phyloP scores from a whole-genome alignment of 768 basidiomycete species.

The Leccinum boreale region DNA sequence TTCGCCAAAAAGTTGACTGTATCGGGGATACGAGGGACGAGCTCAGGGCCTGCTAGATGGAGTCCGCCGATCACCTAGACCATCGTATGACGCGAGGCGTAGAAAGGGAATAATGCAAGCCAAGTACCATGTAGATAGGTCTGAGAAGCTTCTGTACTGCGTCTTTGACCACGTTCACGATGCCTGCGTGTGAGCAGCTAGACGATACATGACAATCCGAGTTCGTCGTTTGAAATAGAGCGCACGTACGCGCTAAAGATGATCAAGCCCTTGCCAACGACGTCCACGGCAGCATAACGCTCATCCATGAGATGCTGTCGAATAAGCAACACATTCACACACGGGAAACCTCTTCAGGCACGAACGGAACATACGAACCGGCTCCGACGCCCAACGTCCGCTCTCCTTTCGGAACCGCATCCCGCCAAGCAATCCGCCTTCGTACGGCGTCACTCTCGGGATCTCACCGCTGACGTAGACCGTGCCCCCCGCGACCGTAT shows the following conservation, averaged over 20 bases:
- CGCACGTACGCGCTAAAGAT: constrained; percentile 76
- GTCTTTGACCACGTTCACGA: constrained; percentile 78
- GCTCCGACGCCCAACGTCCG: constrained; percentile 49
- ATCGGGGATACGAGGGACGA: constrained; percentile 55
- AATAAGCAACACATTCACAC: neutral
- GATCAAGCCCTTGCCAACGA: constrained; percentile 77
- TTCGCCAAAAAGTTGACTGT: constrained; percentile 70
- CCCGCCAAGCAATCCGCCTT: constrained; percentile 65
- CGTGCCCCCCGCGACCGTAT: constrained; percentile 58
- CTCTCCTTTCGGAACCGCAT: constrained; percentile 51
- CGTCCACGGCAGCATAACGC: constrained; percentile 72
- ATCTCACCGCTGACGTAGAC: constrained; percentile 83
- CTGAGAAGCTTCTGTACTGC: constrained; percentile 58
- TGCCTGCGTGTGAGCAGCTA: constrained; percentile 77
- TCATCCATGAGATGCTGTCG: constrained; percentile 77
- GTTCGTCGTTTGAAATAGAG: neutral
- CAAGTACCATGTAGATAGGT: constrained; percentile 70
- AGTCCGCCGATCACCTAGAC: constrained; percentile 73
- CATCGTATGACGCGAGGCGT: neutral
- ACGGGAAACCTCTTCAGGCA: neutral
- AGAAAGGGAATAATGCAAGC: neutral
- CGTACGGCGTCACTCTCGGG: constrained; percentile 64
- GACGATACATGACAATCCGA: neutral
- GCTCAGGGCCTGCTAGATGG: constrained; percentile 75
- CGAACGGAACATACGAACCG: constrained; percentile 34